A percentile compares a stretch with the other conserved stretches of the same genome.
These are phyloP conservation scores for Juncus effusus DNA, from an alignment of 176 grass and related monocot species.

Conservation along the genomic window DNA sequence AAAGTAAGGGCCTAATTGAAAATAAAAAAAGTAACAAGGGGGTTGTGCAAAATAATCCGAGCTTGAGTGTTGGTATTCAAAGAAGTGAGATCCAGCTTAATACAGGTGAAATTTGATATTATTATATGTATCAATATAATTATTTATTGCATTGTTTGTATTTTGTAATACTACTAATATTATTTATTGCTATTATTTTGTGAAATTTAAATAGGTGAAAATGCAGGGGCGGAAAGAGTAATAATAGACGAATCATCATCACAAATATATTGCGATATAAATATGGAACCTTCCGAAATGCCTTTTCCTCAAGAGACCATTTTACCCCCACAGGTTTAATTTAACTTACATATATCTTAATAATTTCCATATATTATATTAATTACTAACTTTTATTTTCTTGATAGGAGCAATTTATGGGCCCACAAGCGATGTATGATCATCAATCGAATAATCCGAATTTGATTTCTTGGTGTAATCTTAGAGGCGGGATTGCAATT, in stretches of 20 bases:
- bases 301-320: constrained; percentile 38
- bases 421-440: constrained; percentile 38
- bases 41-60: neutral
- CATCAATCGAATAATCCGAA: constrained; percentile 33
- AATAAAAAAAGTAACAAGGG: constrained; percentile 29
- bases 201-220: constrained; percentile 12
- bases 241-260: constrained; percentile 22
- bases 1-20: constrained; percentile 18
- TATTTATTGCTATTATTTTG: neutral
- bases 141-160: too few species aligned
- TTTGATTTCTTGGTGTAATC: constrained; percentile 31
- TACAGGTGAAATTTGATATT: neutral
- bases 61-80: constrained; percentile 30
- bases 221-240: constrained; percentile 25
- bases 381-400: constrained; percentile 24
- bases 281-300: constrained; percentile 30
- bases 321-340: constrained; percentile 32
- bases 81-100: constrained; percentile 5
- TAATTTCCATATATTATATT: constrained; percentile 8
- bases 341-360: neutral
- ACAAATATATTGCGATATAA: constrained; percentile 22
- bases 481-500: constrained; percentile 14
- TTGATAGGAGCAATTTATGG: constrained; percentile 26
- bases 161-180: neutral
- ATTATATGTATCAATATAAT: too few species aligned